These are phyloP conservation scores for Fusarium torreyae DNA, from an alignment of 2,329 filamentous ascomycete species.

Conservation along the genomic window DNA sequence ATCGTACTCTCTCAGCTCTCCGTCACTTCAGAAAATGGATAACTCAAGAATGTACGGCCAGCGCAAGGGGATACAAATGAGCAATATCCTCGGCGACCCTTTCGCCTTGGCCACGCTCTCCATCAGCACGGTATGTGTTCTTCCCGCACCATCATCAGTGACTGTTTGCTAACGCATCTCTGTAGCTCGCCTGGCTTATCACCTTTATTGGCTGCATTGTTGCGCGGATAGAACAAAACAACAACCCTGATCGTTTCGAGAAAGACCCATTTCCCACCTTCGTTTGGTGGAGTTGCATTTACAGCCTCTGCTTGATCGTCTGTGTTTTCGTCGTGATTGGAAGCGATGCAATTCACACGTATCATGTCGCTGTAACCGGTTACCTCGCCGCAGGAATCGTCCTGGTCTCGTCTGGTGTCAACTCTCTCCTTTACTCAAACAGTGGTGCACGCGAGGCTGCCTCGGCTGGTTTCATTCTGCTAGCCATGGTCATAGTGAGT, in stretches of 20 bases:
- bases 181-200: constrained; percentile 93
- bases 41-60: constrained; percentile 71
- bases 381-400: constrained; percentile 89
- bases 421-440: constrained; percentile 84
- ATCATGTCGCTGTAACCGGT: constrained; percentile 91
- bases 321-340: constrained; percentile 88
- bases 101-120: constrained; percentile 96
- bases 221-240: constrained; percentile 67
- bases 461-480: constrained; percentile 91
- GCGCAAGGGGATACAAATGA: constrained; percentile 78
- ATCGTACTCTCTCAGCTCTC: constrained; percentile 79
- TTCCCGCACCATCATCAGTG: not conserved
- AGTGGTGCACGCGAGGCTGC: constrained; percentile 85
- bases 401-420: constrained; percentile 87
- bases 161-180: constrained; percentile 38
- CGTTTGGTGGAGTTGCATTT: constrained; percentile 92
- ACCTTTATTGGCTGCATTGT: constrained; percentile 90
- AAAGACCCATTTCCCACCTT: constrained; percentile 79
- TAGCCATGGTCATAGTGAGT: constrained; percentile 92
- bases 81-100: constrained; percentile 95
- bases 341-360: constrained; percentile 86
- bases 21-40: constrained; percentile 87
- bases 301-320: constrained; percentile 85
- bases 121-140: constrained; percentile 83
- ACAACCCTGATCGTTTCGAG: constrained; percentile 48